Evolutionary conservation across 163 green algal species (phyloP).

Genomic region (Coccomyxa subellipsoidea): DNA sequence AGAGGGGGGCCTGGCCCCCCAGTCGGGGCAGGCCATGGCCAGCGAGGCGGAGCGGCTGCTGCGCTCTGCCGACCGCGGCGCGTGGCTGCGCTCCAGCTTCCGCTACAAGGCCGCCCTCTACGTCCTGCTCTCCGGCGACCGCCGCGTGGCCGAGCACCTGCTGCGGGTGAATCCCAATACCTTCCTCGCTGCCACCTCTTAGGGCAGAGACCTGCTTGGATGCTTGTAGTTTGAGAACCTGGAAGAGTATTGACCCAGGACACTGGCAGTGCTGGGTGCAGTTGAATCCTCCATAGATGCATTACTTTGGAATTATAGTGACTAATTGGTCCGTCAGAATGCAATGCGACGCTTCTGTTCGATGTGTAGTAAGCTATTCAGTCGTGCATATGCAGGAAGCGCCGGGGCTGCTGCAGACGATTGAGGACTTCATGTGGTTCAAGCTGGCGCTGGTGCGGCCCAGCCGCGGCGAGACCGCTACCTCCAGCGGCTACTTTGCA

Average conservation of each 20-base stretch:
- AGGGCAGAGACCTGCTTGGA: too few relatives aligned
- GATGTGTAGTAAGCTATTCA: too few relatives aligned
- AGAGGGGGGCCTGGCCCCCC: slow-evolving; percentile 29
- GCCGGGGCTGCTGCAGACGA: slow-evolving; percentile 70
- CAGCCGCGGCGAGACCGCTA: neutral
- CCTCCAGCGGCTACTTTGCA: neutral
- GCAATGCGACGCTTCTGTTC: too few relatives aligned
- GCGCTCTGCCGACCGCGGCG: slow-evolving; percentile 12
- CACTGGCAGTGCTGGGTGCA: too few relatives aligned
- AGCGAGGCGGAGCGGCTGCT: slow-evolving; percentile 53
- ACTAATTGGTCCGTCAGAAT: too few relatives aligned
- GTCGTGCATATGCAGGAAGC: slow-evolving; percentile 32
- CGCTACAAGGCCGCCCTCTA: slow-evolving; percentile 46
- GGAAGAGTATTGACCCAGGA: too few relatives aligned
- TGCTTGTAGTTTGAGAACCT: too few relatives aligned
- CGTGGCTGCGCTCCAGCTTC: slow-evolving; percentile 12
- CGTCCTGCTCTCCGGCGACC: slow-evolving; percentile 58
- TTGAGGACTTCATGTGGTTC: slow-evolving; percentile 89
- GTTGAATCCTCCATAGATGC: too few relatives aligned
- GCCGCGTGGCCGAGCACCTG: slow-evolving; percentile 38
- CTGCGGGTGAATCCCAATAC: slow-evolving; percentile 10
- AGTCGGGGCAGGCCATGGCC: neutral
- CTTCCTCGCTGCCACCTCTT: neutral
- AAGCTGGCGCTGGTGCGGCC: slow-evolving; percentile 63
- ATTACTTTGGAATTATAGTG: too few relatives aligned